These are phyloP conservation scores for Brettanomyces bruxellensis DNA, from an alignment of 805 yeast species.

Conservation along the genomic window DNA sequence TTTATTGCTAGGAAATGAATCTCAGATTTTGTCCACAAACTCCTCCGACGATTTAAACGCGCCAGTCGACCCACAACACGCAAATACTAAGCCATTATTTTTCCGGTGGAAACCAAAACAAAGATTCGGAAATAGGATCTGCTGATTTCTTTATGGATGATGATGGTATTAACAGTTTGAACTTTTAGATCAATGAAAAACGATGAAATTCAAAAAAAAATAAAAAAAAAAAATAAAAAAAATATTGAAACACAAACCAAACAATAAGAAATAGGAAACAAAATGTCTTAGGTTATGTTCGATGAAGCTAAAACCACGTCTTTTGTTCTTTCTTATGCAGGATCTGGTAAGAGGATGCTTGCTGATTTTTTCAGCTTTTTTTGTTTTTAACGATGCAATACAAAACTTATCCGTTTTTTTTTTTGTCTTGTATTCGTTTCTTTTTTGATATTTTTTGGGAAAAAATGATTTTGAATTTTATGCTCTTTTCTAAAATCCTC, in stretches of 20 bases:
- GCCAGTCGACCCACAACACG: neutral
- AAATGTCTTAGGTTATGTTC: too few relatives aligned
- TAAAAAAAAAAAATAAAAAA: too few relatives aligned
- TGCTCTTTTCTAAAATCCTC: slow-evolving; percentile 1
- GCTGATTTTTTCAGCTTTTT: too few relatives aligned
- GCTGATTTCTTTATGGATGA: slow-evolving; percentile 7
- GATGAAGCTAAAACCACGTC: too few relatives aligned
- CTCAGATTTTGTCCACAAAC: neutral
- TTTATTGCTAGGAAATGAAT: neutral
- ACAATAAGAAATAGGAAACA: too few relatives aligned
- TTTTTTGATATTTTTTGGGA: neutral
- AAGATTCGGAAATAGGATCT: slow-evolving; percentile 29
- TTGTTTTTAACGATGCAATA: too few relatives aligned
- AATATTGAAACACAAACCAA: too few relatives aligned
- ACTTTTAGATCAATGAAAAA: neutral
- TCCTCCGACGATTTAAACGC: neutral
- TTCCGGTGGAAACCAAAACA: neutral
- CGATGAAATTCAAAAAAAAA: too few relatives aligned
- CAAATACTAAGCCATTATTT: neutral
- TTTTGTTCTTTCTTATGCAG: too few relatives aligned
- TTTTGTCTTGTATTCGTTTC: neutral
- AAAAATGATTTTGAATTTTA: neutral
- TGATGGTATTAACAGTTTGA: neutral
- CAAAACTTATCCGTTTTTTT: too few relatives aligned
- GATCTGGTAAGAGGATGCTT: too few relatives aligned